Percentiles rank a stretch among this genome's conserved stretches.
These are phyloP conservation scores for Globisporangium radiosum DNA, from an alignment of 352 stramenopile species.

Conservation along the genomic window DNA sequence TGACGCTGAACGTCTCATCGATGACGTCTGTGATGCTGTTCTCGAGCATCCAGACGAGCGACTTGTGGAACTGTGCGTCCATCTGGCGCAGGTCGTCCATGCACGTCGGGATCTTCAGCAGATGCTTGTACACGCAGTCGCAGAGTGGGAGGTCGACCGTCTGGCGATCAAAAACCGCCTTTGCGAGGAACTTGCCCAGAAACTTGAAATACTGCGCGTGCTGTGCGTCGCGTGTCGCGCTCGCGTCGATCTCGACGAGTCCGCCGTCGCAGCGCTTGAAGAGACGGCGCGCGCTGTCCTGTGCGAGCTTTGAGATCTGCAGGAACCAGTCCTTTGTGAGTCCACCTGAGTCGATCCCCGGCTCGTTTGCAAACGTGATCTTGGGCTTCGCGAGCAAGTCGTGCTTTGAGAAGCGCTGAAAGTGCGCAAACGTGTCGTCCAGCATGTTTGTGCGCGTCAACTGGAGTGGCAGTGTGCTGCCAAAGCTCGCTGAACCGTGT, in stretches of 20 bases:
- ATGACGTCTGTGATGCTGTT: conserved; percentile 75
- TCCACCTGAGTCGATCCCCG: conserved; percentile 82
- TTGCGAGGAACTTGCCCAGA: conserved; percentile 73
- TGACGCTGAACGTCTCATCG: conserved; percentile 84
- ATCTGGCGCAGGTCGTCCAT: conserved; percentile 67
- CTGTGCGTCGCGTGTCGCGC: conserved; percentile 20
- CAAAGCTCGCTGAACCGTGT: conserved; percentile 23
- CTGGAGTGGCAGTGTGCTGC: conserved; percentile 31
- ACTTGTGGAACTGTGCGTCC: conserved; percentile 78
- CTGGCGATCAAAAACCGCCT: conserved; percentile 84
- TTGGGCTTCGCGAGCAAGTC: conserved; percentile 68
- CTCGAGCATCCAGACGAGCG: conserved; percentile 82
- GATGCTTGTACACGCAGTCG: conserved; percentile 62
- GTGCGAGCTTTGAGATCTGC: conserved; percentile 49
- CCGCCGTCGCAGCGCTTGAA: conserved; percentile 54
- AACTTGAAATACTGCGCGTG: conserved; percentile 51
- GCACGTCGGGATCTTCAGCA: conserved; percentile 33
- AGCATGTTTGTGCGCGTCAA: conserved; percentile 58
- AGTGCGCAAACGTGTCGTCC: conserved; percentile 52
- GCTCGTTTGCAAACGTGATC: conserved; percentile 77
- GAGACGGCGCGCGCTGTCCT: conserved; percentile 25
- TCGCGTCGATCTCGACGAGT: conserved; percentile 43
- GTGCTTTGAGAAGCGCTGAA: conserved; percentile 34
- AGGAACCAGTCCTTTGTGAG: conserved; percentile 90
- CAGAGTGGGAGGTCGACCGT: conserved; percentile 76